Percentiles rank a stretch among this genome's conserved stretches.
Evolutionary conservation across 352 stramenopile genomes (phyloP).

Genomic region (Stephanocyclus meneghinianus): DNA sequence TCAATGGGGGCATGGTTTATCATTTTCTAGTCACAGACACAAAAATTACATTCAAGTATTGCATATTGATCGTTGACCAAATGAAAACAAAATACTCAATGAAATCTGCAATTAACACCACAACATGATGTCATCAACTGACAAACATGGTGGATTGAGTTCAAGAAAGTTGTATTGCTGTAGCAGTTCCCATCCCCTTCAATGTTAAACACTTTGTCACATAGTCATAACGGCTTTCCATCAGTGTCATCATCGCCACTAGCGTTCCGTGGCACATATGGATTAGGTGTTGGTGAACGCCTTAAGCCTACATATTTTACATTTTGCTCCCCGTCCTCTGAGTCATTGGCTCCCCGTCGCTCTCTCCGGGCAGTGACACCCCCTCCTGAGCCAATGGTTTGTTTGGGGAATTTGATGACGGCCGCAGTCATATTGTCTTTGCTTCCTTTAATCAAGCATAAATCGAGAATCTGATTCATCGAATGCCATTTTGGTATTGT

Average conservation of each 20-base stretch:
- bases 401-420: conserved; percentile 77
- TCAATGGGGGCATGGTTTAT: no score
- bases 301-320: neutral
- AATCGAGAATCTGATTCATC: conserved; percentile 45
- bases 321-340: neutral
- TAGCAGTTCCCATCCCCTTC: no score
- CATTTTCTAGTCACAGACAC: no score
- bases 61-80: no score
- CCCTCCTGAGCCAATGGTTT: conserved; percentile 52
- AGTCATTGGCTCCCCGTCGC: conserved; percentile 11
- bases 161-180: no score
- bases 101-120: no score
- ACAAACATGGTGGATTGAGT: no score
- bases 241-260: neutral
- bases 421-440: conserved; percentile 86
- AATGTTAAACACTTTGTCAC: no score
- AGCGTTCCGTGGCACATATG: neutral
- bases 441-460: conserved; percentile 73
- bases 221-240: neutral
- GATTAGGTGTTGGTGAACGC: conserved; percentile 6
- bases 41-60: no score
- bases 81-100: no score
- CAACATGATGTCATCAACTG: no score
- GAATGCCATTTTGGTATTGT: no score
- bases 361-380: conserved; percentile 56